Evolutionary conservation across 208 protist species (phyloP), one percentile per base, ranked within the genome.

Genomic region (Leishmania turanica): DNA sequence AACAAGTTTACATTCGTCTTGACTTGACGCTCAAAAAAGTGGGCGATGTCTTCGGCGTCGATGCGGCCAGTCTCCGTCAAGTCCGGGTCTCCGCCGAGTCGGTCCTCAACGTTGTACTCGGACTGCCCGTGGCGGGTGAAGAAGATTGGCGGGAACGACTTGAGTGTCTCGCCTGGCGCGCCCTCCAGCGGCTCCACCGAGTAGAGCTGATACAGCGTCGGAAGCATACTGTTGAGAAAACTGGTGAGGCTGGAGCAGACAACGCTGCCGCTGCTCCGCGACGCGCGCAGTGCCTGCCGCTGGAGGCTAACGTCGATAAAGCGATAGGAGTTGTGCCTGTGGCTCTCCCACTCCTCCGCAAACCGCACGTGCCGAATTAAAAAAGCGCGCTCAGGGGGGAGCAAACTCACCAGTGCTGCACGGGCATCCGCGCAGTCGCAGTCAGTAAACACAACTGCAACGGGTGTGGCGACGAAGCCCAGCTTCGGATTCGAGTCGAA

Each of bases 61-160:
- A 85, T 77, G 21, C 76, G 69, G 40, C 93, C 93, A 31, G 81
- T 85, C 15, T 75, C 77, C 3, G 93, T 95, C 60, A 97, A 84
- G 75, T 94, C 90, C 6, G 93, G 92, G 72, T 97, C 88, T 27
- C 93, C 93, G 49, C 93, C 93, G 3, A 97, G 87, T 24, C 93
- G 93, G 79, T 96, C 91, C 79, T 97, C 88, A 6, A 97, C 49
- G 81, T 97, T 97, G 79, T 95, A 97, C 86, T 94, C 90, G 7
- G 92, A 96, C 74, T 97, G 86, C 7, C 93, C 93, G 83, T 97
- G 93, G 3, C 93, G 86, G 7, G 92, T 93, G 77, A 97, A 96
- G 75, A 94, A 97, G 58, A 95, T 80, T 21, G 93, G 93, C 8
- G 85, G 83, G 53, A 90, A 87, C n/a, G 87, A 94, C 60, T 80